Percentiles rank a stretch among this genome's conserved stretches.
Conservation (phyloP, 1,139 yeast genomes). For the Suhomyces coccinellae region DNA sequence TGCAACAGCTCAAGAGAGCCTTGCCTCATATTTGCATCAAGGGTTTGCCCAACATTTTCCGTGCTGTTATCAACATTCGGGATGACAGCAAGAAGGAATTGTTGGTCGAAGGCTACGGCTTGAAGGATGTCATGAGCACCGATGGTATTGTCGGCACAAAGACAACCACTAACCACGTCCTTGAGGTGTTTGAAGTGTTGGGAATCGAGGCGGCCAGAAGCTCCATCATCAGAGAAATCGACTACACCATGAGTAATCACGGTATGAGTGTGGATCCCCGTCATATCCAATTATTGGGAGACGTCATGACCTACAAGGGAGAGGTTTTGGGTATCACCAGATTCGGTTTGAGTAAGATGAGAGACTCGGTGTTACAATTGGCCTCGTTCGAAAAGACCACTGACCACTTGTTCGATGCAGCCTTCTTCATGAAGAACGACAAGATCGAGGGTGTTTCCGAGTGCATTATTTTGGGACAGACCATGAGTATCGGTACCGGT, state of each 20-base stretch:
- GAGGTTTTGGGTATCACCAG: conserved; percentile 97
- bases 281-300: conserved; percentile 95
- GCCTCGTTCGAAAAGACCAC: conserved; percentile 99
- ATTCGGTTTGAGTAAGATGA: conserved; percentile 97
- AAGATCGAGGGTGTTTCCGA: conserved; percentile 97
- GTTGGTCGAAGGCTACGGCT: conserved; percentile 96
- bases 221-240: conserved; percentile 90
- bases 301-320: conserved; percentile 98
- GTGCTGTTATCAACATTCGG: conserved; percentile 94
- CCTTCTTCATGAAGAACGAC: conserved; percentile 95
- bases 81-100: conserved; percentile 87
- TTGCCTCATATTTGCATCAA: conserved; percentile 88
- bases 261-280: conserved; percentile 99
- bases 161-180: conserved; percentile 87
- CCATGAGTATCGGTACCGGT: conserved; percentile 97
- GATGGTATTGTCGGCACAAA: conserved; percentile 92
- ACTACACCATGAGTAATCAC: conserved; percentile 97
- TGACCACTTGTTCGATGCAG: conserved; percentile 97
- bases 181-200: conserved; percentile 84
- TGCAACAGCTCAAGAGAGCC: conserved; percentile 84
- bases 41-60: conserved; percentile 85
- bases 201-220: conserved; percentile 98
- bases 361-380: conserved; percentile 94
- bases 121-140: conserved; percentile 94
- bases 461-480: conserved; percentile 95